Percentiles rank a stretch among this genome's conserved stretches.
phyloP scores from a whole-genome alignment of 805 yeast genomes.

The Citeromyces matritensis region DNA sequence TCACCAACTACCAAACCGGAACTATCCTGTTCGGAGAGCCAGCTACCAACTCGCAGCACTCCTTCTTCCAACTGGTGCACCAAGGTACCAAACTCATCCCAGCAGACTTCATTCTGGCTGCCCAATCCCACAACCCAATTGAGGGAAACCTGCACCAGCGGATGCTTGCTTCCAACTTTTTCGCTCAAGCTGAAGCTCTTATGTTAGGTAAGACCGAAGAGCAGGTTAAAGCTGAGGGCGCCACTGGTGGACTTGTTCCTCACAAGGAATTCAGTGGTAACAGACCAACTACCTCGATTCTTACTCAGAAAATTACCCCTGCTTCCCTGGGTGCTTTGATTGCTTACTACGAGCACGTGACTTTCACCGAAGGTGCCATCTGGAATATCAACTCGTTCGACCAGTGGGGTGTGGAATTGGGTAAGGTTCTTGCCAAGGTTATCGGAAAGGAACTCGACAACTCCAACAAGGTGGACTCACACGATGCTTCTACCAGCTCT shows the following conservation, averaged over 20 bases:
- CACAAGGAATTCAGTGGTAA: constrained; percentile 96
- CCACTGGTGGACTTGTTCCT: constrained; percentile 73
- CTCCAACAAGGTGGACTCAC: constrained; percentile 32
- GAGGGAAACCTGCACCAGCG: constrained; percentile 88
- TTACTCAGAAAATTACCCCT: constrained; percentile 93
- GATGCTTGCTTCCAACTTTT: constrained; percentile 98
- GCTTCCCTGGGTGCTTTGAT: constrained; percentile 92
- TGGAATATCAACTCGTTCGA: constrained; percentile 99
- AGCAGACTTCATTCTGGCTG: constrained; percentile 92
- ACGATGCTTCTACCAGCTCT: constrained; percentile 85
- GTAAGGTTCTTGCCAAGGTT: constrained; percentile 93
- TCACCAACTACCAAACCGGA: constrained; percentile 92
- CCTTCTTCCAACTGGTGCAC: constrained; percentile 98
- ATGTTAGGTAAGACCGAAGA: constrained; percentile 88
- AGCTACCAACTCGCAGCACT: constrained; percentile 97
- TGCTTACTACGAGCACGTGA: constrained; percentile 94
- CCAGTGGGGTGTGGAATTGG: constrained; percentile 99
- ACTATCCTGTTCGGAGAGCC: constrained; percentile 96
- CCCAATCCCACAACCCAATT: constrained; percentile 95
- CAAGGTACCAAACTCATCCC: constrained; percentile 98
- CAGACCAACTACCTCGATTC: constrained; percentile 96
- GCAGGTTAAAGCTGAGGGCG: constrained; percentile 81
- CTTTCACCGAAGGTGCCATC: constrained; percentile 96
- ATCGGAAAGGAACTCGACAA: constrained; percentile 71
- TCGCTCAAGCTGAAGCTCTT: constrained; percentile 96